Percentiles rank a stretch among this genome's conserved stretches.
phyloP scores from a whole-genome alignment of 1,284 basidiomycete species.

The Trichosporon asahii region DNA sequence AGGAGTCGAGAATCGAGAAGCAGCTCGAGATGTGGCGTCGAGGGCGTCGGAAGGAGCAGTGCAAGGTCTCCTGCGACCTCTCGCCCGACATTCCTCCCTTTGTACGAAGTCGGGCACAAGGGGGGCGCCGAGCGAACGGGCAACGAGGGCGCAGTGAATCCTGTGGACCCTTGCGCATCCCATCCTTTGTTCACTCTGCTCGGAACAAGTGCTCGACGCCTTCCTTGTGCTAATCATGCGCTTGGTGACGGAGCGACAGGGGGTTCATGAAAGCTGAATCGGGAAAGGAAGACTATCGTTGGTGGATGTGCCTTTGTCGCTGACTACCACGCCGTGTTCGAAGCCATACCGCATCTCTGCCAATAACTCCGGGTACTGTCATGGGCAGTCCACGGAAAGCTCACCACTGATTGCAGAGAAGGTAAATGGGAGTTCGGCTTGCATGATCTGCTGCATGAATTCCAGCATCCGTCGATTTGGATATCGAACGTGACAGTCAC shows the following conservation, averaged over 20 bases:
- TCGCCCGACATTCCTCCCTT: background rate
- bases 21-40: background rate
- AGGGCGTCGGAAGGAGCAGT: background rate
- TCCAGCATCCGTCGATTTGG: no score
- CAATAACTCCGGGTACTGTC: background rate
- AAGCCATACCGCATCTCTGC: background rate
- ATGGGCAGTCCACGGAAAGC: background rate
- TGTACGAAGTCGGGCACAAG: background rate
- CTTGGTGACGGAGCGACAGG: no score
- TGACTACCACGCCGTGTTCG: background rate
- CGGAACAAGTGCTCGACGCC: background rate
- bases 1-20: background rate
- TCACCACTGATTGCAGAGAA: no score
- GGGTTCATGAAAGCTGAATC: background rate
- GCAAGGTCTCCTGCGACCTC: background rate
- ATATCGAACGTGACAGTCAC: no score
- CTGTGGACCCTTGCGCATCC: background rate
- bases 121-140: background rate
- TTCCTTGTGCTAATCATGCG: no score
- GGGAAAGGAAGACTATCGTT: background rate
- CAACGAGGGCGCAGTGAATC: background rate
- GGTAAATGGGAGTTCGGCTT: background rate
- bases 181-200: background rate
- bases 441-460: background rate
- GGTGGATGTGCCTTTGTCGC: background rate